Evolutionary conservation across 306 rosid species (phyloP), one percentile per base, ranked within the genome.

Genomic region (Rosa chinensis): DNA sequence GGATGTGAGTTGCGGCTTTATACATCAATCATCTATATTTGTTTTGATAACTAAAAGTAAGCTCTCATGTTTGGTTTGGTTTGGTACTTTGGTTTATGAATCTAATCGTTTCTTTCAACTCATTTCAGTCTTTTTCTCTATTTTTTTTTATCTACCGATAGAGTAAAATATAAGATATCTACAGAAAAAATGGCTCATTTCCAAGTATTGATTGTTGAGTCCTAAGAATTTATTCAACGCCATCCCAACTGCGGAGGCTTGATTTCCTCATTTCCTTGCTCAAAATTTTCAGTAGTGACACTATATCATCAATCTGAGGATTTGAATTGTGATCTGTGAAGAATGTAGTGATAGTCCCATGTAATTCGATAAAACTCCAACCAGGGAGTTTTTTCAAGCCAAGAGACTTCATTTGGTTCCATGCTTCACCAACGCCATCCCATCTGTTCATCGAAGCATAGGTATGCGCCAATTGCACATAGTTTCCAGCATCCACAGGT

Each of bases 351-450:
- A 89, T 85, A 53, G 66, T 77, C 73, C 97, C 92, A 64, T 92
- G 85, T 76, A 89, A 68, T 79, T 89, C 91, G 50, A 88, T 79
- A 77, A 78, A 90, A 82, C 97, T 92, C 97, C 96, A 92, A 4
- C 96, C 97, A 47, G 97, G 97, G 55, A 89, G 75, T 79, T 92
- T 92, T 68, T 82, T 87, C 90, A 90, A 78, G 67, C 96, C 97
- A 23, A 89, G 90, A 82, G 88, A 87, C 80, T 88, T 90, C 96
- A 92, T 92, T 82, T 87, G 88, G 79, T 80, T 76, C 96, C 91
- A 90, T 71, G 85, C 82, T 86, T 90, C 90, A 25, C 91, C 90
- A 50, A 89, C 90, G 66, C 89, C 88, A 59, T 86, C 92, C 97
- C 97, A 92, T 76, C 84, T 89, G 84, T 92, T 86, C 89, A 75